Base-by-base conservation (phyloP, 768 basidiomycete species). In the Suillus occidentalis region DNA sequence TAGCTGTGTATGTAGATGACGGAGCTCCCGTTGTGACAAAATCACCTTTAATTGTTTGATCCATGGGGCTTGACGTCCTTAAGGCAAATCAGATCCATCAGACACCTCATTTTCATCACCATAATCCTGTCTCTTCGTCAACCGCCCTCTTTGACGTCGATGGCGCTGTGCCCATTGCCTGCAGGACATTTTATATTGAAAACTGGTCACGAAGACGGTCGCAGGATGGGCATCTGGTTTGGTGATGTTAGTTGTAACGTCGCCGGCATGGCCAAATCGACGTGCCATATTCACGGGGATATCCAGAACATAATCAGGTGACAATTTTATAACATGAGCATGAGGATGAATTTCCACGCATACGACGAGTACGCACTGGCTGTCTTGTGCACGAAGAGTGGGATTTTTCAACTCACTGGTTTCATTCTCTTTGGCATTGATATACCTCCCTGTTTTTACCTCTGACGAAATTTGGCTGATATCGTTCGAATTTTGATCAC, bases 151-250 rank as follows among this genome's bases (percentile, higher is more conserved):
- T 39, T 25, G 12, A 49, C 47, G 10, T 55, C 7, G 40, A 37
- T 7, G 60, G 67, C 13, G 50, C 67, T 22, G 72, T 65, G 13
- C 69, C 67, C 42, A 67, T 66, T 14, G 70, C 70, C 49, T 66
- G 66, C 5, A 73, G 58, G 6, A 70, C 8, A 12, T 34, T 71
- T 74, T 37, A 28, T n/a, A 49, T 56, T 12, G 2, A 42, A n/a
- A 45, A 10, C 63, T 5, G 52, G 28, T 72, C 34, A 70, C 53
- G 18, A 72, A 72, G 16, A 53, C 43, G 8, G 69, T 12, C 16
- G 2, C 0, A n/a, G 63, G 71, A 34, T 63, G 50, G 39, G 28
- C 12, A 20, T 67, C 58, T n/a, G 7, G 43, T n/a, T 40, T 31
- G 16, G 22, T 37, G 43, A 9, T 45, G 9, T 45, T n/a, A 8